Base-by-base conservation (phyloP, 2,329 filamentous ascomycete species). In the Monilinia fructigena region DNA sequence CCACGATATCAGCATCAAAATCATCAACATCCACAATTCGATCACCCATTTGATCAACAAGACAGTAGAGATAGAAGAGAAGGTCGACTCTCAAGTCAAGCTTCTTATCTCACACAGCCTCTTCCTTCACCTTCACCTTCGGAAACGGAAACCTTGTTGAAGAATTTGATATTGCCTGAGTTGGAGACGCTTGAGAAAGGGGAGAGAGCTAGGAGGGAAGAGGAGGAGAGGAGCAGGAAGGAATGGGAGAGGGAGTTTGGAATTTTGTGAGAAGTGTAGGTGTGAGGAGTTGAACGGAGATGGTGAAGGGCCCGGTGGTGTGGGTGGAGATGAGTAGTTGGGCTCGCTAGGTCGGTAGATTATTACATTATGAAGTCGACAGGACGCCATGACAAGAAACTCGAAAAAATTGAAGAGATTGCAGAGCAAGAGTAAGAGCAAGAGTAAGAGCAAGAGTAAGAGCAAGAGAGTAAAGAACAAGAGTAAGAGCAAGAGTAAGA, bases 161-260 rank as follows among this genome's bases (percentile, higher is more conserved):
- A 50, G 31, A 65, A 60, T 53, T 18, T 65, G 18, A 65, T 60
- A 23, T n/a, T 65, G 3, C 63, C 63, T 4, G 63, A 65, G 20
- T 45, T 65, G 23, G 63, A 65, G 45, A 38, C 63, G 55, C 42
- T 65, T 14, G 48, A 48, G 45, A 65, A 60, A 35, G 63, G 55
- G 2, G 63, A 65, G 23, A 38, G 55, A 23, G 55, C 47, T 20
- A 65, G 63, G 23, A 42, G 16, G 23, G 53, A 38, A 16, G 63
- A 65, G 54, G 63, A 65, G 23, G 63, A 65, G 23, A 65, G 63
- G 35, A 60, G 45, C 16, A 45, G 54, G 20, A 59, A 31, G 35
- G 63, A 65, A 23, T 65, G 63, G 63, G 54, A 65, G 54, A 65
- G 63, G 18, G 63, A 53, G 23, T 65, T 52, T 60, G 63, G 63